Percentiles rank a stretch among this genome's conserved stretches.
phyloP scores from a whole-genome alignment of 305 asterid genomes.

The Solanum chacoense region DNA sequence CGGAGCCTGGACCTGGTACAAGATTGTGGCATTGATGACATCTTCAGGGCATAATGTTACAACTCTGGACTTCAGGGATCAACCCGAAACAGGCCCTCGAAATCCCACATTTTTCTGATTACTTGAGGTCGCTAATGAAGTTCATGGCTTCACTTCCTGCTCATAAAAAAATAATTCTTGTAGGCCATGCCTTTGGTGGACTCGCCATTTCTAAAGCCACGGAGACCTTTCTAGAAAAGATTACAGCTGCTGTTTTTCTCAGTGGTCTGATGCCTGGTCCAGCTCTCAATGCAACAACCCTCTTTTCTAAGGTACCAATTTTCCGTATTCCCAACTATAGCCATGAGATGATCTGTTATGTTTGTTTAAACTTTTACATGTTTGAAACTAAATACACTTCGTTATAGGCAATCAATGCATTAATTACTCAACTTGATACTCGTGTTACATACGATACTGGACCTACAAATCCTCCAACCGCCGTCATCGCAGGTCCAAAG shows the following conservation, averaged over 20 bases:
- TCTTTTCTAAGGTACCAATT: neutral
- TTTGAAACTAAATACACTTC: neutral
- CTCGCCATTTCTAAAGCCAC: slow-evolving; percentile 8
- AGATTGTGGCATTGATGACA: neutral
- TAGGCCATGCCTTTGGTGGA: slow-evolving; percentile 16
- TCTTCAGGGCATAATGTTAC: slow-evolving; percentile 12
- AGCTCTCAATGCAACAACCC: neutral
- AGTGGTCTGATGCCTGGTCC: slow-evolving; percentile 11
- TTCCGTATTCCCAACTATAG: neutral
- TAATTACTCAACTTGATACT: neutral
- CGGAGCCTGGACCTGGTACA: slow-evolving; percentile 29
- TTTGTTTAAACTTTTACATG: neutral
- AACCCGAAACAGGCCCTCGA: neutral
- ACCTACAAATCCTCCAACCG: neutral
- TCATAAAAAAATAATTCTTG: neutral
- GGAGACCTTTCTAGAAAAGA: slow-evolving; percentile 16
- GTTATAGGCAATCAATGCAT: neutral
- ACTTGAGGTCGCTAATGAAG: slow-evolving; percentile 1
- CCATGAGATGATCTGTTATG: neutral
- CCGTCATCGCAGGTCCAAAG: neutral
- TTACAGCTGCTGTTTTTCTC: slow-evolving; percentile 8
- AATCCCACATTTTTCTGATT: neutral
- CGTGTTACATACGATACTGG: neutral
- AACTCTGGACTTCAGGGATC: slow-evolving; percentile 11
- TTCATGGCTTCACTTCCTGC: slow-evolving; percentile 11